Percentiles rank a stretch among this genome's conserved stretches.
These are phyloP conservation scores for Vigna unguiculata DNA, from an alignment of 306 rosid species.

Conservation along the genomic window DNA sequence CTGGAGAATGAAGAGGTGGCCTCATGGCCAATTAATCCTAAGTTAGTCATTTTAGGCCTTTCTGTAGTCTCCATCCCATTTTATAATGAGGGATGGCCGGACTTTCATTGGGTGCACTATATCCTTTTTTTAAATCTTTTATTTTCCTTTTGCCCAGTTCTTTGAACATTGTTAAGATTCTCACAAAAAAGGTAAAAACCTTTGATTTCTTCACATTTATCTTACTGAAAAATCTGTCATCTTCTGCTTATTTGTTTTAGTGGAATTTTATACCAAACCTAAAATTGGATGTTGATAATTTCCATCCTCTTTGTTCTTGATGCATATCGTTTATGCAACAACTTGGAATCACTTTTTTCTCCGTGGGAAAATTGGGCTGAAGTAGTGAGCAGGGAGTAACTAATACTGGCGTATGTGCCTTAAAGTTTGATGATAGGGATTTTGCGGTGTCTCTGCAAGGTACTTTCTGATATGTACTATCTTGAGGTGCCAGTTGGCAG, in stretches of 20 bases:
- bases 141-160: slow-evolving; percentile 36
- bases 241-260: not conserved
- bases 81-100: slow-evolving; percentile 50
- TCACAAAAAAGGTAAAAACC: slow-evolving; percentile 42
- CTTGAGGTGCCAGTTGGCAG: not conserved
- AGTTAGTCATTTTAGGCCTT: slow-evolving; percentile 51
- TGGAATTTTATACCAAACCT: not conserved
- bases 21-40: slow-evolving; percentile 39
- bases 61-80: slow-evolving; percentile 52
- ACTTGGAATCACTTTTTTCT: not conserved
- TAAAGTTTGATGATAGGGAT: not conserved
- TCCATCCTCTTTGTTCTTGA: not conserved
- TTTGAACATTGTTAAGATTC: slow-evolving; percentile 33
- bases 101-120: slow-evolving; percentile 48
- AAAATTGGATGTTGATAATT: not conserved
- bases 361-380: not conserved
- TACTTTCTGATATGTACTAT: not conserved
- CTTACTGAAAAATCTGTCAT: not conserved
- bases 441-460: not conserved
- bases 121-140: slow-evolving; percentile 44
- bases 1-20: slow-evolving; percentile 45
- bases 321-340: not conserved
- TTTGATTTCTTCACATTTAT: slow-evolving; percentile 32
- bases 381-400: not conserved
- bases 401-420: not conserved